Conservation (phyloP, 768 basidiomycete species). For the Rhodotorula paludigena region DNA sequence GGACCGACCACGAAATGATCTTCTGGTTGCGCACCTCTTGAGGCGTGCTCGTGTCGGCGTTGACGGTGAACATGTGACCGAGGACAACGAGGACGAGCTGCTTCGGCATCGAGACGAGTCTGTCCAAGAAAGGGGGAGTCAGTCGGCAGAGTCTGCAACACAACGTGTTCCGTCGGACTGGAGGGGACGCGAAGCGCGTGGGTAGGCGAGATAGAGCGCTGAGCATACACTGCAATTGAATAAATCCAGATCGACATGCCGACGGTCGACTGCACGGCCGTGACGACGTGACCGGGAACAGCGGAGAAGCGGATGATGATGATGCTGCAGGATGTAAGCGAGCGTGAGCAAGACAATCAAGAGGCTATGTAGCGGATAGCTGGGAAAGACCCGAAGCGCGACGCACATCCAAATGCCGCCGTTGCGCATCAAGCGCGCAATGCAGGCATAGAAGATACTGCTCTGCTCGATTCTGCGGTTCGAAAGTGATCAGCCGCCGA, state of each 20-base stretch:
- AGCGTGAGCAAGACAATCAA: not conserved
- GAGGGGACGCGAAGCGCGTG: not conserved
- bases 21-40: not conserved
- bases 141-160: no score
- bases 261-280: conserved; percentile 36
- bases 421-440: conserved; percentile 33
- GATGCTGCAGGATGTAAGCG: not conserved
- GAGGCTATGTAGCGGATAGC: no score
- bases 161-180: no score
- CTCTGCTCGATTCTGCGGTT: conserved; percentile 19
- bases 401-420: conserved; percentile 26
- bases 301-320: conserved; percentile 32
- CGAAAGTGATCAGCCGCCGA: not conserved
- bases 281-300: conserved; percentile 37
- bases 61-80: conserved; percentile 9
- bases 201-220: not conserved
- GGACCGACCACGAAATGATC: conserved; percentile 5
- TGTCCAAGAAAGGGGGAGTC: not conserved
- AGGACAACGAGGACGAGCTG: conserved; percentile 33
- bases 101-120: conserved; percentile 32
- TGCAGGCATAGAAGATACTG: conserved; percentile 33
- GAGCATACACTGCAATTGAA: conserved; percentile 17
- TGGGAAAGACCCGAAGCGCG: not conserved
- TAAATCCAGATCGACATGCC: conserved; percentile 31
- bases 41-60: not conserved